Base-by-base conservation (phyloP, 345 rosid genomes). In the Luvunga scandens region DNA sequence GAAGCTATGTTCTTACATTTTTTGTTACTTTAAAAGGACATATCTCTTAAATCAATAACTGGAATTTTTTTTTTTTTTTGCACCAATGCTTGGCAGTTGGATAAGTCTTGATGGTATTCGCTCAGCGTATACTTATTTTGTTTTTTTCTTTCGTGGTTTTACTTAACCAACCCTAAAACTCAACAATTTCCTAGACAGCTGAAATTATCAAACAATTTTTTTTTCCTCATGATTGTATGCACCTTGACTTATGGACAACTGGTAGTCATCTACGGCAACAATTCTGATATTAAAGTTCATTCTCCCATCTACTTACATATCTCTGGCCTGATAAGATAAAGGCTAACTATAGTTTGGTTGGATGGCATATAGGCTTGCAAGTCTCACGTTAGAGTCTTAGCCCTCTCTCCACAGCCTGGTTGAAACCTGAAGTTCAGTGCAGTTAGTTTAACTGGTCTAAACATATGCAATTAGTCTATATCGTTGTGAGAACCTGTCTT, bases 111-210 rank as follows among this genome's bases (percentile, higher is more conserved):
- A 56, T 30, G 45, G 30, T 28, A 34, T 59, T 24, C 31, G 18
- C 39, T 22, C 10, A 2, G 19, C n/a, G 12, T 31, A 21, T 74
- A 48, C 36, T 6, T 60, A 38, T 60, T n/a, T 57, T 42, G 7
- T 38, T 8, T 8, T 38, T 38, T 38, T 7, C 42, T 38, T 38
- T 38, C 59, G 39, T 38, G 61, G 21, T 62, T 25, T 38, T 38
- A 21, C 38, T 28, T 9, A 10, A 36, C 33, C 30, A 39, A 62
- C 60, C 21, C 24, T 6, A 63, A 5, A 12, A 73, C 56, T 62
- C 68, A 62, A 75, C 68, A 62, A 75, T 75, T 42, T 45, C 77
- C 21, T 38, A 27, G 69, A 31, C 28, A 21, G 59, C 27, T 42
- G 68, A 73, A 39, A 39, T 19, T 9, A 25, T 73, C 19, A 73